These are phyloP conservation scores for Hypoxylon subgilvum DNA, from an alignment of 495 filamentous ascomycete species.

Conservation along the genomic window DNA sequence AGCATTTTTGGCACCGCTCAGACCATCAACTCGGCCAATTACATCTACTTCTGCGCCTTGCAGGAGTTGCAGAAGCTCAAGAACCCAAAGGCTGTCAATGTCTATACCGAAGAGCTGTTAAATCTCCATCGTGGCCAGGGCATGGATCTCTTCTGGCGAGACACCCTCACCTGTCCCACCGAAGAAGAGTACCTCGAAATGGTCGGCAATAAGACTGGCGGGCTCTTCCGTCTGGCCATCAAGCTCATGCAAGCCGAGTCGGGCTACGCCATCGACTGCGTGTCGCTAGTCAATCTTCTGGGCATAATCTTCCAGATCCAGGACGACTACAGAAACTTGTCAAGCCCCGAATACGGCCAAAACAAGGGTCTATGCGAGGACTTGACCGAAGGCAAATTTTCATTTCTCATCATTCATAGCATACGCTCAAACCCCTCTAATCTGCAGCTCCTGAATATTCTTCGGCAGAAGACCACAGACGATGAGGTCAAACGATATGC, in stretches of 20 bases:
- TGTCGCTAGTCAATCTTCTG: conserved; percentile 85
- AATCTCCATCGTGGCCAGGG: conserved; percentile 96
- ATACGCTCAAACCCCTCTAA: conserved; percentile 82
- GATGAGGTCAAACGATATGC: conserved; percentile 91
- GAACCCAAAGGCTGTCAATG: conserved; percentile 72
- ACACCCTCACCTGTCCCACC: conserved; percentile 88
- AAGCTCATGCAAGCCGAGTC: conserved; percentile 97
- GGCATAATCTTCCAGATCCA: conserved; percentile 95
- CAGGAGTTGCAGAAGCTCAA: conserved; percentile 78
- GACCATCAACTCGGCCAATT: conserved; percentile 97
- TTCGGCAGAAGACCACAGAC: conserved; percentile 85
- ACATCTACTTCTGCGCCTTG: conserved; percentile 91
- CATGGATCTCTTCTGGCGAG: conserved; percentile 97
- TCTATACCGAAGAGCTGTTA: conserved; percentile 87
- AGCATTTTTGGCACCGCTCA: conserved; percentile 93
- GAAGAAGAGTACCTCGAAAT: conserved; percentile 99
- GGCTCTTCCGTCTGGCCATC: conserved; percentile 90
- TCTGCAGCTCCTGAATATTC: conserved; percentile 84
- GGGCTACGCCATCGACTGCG: conserved; percentile 68
- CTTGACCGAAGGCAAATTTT: conserved; percentile 97
- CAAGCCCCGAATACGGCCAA: conserved; percentile 70
- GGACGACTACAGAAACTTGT: conserved; percentile 95
- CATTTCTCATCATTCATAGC: conserved; percentile 93
- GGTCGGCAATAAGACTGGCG: conserved; percentile 98
- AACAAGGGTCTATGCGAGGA: conserved; percentile 98